These are phyloP conservation scores for Gracilaria vermiculophylla DNA, from an alignment of 23 red algal genomes.

Conservation along the genomic window DNA sequence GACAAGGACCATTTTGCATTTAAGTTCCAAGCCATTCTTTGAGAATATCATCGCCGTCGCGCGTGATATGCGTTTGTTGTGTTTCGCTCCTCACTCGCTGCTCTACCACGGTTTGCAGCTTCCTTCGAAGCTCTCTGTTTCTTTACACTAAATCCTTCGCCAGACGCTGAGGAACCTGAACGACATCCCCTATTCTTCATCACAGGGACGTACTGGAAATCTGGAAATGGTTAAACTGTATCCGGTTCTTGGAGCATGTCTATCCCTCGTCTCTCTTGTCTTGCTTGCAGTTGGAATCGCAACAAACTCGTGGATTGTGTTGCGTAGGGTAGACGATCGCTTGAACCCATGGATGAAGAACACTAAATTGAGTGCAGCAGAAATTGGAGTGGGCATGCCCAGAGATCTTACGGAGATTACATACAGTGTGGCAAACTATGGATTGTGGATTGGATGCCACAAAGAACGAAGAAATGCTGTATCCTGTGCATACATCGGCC, in stretches of 20 bases:
- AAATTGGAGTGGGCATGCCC: slow-evolving; percentile 20
- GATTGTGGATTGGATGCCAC: slow-evolving; percentile 75
- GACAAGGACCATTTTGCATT: slow-evolving; percentile 5
- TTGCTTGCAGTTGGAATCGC: slow-evolving; percentile 58
- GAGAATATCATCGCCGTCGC: neutral
- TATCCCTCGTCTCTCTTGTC: slow-evolving; percentile 62
- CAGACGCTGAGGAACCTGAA: neutral
- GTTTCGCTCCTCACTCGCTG: neutral
- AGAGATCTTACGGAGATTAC: slow-evolving; percentile 33
- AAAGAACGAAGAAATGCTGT: slow-evolving; percentile 47
- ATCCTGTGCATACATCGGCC: slow-evolving; percentile 69
- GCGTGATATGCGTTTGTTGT: slow-evolving; percentile 11
- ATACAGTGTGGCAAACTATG: slow-evolving; percentile 63
- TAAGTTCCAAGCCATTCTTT: neutral
- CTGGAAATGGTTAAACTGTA: slow-evolving; percentile 47
- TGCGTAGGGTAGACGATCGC: slow-evolving; percentile 3
- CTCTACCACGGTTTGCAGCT: neutral
- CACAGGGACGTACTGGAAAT: neutral
- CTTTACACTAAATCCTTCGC: neutral
- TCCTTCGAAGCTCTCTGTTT: neutral
- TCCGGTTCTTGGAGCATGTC: slow-evolving; percentile 38
- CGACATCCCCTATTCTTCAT: neutral
- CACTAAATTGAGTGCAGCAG: slow-evolving; percentile 27
- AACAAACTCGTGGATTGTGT: slow-evolving; percentile 68
- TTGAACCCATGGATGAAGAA: slow-evolving; percentile 52